A percentile compares a stretch with the other conserved stretches of the same genome.
Evolutionary conservation across 2,329 filamentous ascomycete species (phyloP).

Genomic region (Camillea tinctor): DNA sequence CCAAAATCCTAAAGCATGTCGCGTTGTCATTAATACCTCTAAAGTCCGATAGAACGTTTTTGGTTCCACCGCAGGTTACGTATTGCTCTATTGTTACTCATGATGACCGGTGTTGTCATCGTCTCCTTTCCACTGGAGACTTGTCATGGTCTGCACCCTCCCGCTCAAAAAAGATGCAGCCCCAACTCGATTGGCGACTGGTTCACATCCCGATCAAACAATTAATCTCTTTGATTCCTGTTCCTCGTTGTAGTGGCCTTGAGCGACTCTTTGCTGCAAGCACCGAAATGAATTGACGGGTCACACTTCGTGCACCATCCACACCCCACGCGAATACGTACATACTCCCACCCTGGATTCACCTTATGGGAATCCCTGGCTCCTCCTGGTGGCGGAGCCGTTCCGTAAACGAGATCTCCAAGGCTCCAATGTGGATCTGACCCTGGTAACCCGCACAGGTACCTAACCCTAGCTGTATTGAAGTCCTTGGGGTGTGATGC

Average conservation of each 20-base stretch:
- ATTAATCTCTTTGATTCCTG: background rate
- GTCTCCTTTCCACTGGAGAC: slow-evolving; percentile 10
- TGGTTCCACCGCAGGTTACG: slow-evolving; percentile 16
- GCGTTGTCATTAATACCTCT: slow-evolving; percentile 1
- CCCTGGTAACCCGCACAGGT: background rate
- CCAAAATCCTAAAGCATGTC: background rate
- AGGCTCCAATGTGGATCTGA: background rate
- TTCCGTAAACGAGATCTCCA: background rate
- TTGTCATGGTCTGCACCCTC: slow-evolving; percentile 5
- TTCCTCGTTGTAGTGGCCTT: background rate
- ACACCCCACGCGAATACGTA: background rate
- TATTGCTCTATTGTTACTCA: slow-evolving; percentile 2
- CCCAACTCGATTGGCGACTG: slow-evolving; percentile 1
- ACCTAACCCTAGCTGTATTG: background rate
- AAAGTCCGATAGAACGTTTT: slow-evolving; percentile 14
- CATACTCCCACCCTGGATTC: background rate
- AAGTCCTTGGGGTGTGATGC: background rate
- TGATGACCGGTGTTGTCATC: background rate
- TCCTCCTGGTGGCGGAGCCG: background rate
- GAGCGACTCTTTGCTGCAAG: background rate
- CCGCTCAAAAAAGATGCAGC: slow-evolving; percentile 1
- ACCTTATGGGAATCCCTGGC: background rate
- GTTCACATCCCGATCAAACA: slow-evolving; percentile 6
- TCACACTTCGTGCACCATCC: slow-evolving; percentile 2
- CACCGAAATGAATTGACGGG: slow-evolving; percentile 6